Evolutionary conservation across 768 basidiomycete species (phyloP).

Genomic region (Arthromyces matolae): DNA sequence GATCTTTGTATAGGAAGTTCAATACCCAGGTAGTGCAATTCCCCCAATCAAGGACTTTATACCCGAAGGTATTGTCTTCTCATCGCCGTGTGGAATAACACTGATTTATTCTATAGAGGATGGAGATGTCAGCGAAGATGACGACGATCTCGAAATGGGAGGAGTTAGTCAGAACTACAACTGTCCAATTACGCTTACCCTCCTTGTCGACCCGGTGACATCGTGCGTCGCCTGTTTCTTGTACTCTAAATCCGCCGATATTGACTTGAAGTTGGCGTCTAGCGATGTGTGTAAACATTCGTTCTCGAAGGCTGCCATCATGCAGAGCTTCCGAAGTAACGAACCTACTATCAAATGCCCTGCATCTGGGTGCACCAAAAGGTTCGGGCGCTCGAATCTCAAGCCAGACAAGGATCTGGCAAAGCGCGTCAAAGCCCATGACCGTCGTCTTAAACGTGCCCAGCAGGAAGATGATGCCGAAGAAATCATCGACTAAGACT

Average conservation of each 20-base stretch:
- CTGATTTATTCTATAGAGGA: slow-evolving; percentile 48
- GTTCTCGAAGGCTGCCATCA: slow-evolving; percentile 72
- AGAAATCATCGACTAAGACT: slow-evolving; percentile 43
- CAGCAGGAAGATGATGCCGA: slow-evolving; percentile 61
- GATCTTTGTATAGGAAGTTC: slow-evolving; percentile 50
- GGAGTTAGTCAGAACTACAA: slow-evolving; percentile 80
- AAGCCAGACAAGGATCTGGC: slow-evolving; percentile 54
- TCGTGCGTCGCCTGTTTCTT: slow-evolving; percentile 52
- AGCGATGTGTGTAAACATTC: slow-evolving; percentile 77
- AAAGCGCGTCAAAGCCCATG: slow-evolving; percentile 56
- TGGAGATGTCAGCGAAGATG: slow-evolving; percentile 77
- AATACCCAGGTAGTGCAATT: slow-evolving; percentile 63
- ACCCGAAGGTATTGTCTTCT: slow-evolving; percentile 48
- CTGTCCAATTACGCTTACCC: slow-evolving; percentile 74
- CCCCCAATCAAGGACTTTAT: slow-evolving; percentile 76
- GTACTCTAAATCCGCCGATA: slow-evolving; percentile 5
- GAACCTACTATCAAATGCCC: slow-evolving; percentile 49
- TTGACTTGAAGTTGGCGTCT: slow-evolving; percentile 5
- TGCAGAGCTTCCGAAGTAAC: slow-evolving; percentile 48
- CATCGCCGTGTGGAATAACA: neutral
- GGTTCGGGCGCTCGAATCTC: slow-evolving; percentile 49
- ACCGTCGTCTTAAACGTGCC: slow-evolving; percentile 47
- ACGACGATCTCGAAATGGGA: slow-evolving; percentile 87
- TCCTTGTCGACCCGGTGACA: slow-evolving; percentile 70
- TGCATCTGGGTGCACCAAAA: slow-evolving; percentile 65